Conservation (phyloP, 2,329 filamentous ascomycete species). For the Cladobotryum mycophilum region DNA sequence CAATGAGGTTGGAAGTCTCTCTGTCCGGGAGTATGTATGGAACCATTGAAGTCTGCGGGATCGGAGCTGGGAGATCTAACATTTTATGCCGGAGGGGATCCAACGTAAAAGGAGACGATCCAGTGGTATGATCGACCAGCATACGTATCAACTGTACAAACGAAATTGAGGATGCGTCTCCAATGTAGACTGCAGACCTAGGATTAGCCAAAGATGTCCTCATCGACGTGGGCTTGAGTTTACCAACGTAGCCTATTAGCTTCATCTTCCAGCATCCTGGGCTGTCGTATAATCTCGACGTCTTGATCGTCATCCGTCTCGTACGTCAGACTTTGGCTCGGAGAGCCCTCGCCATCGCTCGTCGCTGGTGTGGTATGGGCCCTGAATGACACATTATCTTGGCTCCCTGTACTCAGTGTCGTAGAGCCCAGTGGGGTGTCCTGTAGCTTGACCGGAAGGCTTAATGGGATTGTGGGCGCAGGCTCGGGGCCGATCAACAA, state of each 20-base stretch:
- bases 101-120: conserved; percentile 50
- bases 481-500: background rate
- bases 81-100: conserved; percentile 53
- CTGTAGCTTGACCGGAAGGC: background rate
- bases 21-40: conserved; percentile 42
- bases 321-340: conserved; percentile 30
- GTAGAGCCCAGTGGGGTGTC: background rate
- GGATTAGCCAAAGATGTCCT: conserved; percentile 13
- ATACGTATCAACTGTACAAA: conserved; percentile 55
- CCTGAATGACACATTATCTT: background rate
- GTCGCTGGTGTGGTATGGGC: background rate
- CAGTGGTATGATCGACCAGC: conserved; percentile 50
- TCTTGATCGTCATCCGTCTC: conserved; percentile 51
- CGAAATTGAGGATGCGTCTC: conserved; percentile 56
- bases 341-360: conserved; percentile 13
- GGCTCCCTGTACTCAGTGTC: background rate
- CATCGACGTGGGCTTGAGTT: background rate
- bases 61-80: conserved; percentile 45
- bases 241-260: conserved; percentile 50
- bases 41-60: conserved; percentile 24
- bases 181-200: conserved; percentile 46
- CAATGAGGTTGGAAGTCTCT: conserved; percentile 41
- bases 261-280: conserved; percentile 54
- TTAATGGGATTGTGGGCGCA: background rate
- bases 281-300: conserved; percentile 46